Base-by-base conservation (phyloP, 352 stramenopile genomes). In the Pythium chondricola region DNA sequence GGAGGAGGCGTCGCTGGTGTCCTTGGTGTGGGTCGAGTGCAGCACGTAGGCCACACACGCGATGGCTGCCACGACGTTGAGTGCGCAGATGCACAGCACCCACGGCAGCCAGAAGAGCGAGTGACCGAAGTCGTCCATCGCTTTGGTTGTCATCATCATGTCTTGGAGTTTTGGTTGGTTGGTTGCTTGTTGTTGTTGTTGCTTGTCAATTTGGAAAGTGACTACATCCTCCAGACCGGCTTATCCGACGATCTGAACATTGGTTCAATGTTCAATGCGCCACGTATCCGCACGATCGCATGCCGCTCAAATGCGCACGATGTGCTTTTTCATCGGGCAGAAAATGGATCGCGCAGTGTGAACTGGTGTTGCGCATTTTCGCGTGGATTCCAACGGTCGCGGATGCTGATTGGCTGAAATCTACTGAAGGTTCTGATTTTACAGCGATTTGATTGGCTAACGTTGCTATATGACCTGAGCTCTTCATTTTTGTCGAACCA, bases 181-280 rank as follows among this genome's bases (percentile, higher is more conserved):
- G 21, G 41, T 45, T 43, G 43, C 30, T 50, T n/a, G 36, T 56
- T 20, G 27, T 63, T 20, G 44, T 43, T 31, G 33, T 64, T 54
- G 48, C 36, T 55, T 56, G 56, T 57, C 49, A 65, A 65, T 48
- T 65, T 65, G 29, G 27, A 46, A 47, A 65, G 44, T 65, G 56
- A 59, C 31, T 39, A 16, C 43, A 33, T 13, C 7, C 29, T 33
- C 29, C 13, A 18, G 32, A 25, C 20, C 41, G 24, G 24, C 17
- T n/a, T 26, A 33, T 29, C 11, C 22, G 21, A 27, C 45, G 25
- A n/a, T 41, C 6, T 39, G 26, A 45, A 40, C 10, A 36, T 20
- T 40, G 47, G n/a, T n/a, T n/a, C n/a, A n/a, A n/a, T n/a, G n/a
- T n/a, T n/a, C n/a, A n/a, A n/a, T n/a, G n/a, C n/a, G n/a, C n/a